phyloP scores from a whole-genome alignment of 208 protist genomes.

The Wallacemonas sp. region DNA sequence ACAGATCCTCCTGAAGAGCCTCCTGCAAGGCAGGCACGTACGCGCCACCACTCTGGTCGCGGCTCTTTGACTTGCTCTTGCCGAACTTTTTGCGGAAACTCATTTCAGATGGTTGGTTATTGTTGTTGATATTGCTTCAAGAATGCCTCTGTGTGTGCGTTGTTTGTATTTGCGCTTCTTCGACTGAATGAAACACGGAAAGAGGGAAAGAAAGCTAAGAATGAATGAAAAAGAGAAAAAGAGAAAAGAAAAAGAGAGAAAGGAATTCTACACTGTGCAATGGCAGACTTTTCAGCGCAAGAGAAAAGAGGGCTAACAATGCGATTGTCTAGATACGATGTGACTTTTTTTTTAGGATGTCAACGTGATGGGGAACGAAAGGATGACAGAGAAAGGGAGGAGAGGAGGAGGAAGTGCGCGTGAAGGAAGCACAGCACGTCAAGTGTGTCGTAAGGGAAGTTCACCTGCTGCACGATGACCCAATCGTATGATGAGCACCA shows the following conservation, averaged over 20 bases:
- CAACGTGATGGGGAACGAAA: background rate
- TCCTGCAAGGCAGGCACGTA: conserved; percentile 11
- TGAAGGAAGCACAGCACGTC: too few relatives aligned
- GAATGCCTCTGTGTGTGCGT: too few relatives aligned
- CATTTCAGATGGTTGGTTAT: conserved; percentile 10
- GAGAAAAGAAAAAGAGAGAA: conserved; percentile 16
- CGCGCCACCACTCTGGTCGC: background rate
- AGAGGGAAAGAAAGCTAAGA: background rate
- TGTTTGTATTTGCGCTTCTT: conserved; percentile 11
- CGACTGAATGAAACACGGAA: background rate
- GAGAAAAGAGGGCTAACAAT: conserved; percentile 1
- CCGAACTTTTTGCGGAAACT: conserved; percentile 7
- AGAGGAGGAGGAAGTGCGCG: background rate
- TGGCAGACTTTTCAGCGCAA: background rate
- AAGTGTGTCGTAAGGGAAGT: too few relatives aligned
- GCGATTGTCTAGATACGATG: background rate
- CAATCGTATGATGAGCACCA: too few relatives aligned
- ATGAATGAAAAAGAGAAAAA: background rate
- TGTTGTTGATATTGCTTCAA: too few relatives aligned
- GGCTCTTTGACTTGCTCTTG: conserved; percentile 15
- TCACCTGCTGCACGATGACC: too few relatives aligned
- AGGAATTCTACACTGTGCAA: background rate
- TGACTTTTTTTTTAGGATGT: background rate
- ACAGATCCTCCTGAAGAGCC: conserved; percentile 37
- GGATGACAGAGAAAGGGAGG: background rate